Evolutionary conservation across 2,329 filamentous ascomycete species (phyloP).

Genomic region (Coniochaeta hoffmannii): DNA sequence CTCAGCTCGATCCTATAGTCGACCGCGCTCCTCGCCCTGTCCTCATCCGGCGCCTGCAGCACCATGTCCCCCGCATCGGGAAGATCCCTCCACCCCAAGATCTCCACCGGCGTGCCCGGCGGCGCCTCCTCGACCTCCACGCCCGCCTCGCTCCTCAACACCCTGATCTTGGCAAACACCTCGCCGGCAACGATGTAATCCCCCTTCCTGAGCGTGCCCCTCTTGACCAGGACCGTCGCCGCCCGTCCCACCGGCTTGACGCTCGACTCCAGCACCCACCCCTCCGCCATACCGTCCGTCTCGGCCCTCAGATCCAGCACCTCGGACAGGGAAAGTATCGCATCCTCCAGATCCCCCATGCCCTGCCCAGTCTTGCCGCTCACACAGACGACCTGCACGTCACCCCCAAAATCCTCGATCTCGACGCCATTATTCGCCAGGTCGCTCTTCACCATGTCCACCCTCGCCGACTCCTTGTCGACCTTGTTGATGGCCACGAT

Average conservation of each 20-base stretch:
- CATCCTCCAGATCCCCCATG: slow-evolving; percentile 89
- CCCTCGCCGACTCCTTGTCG: slow-evolving; percentile 75
- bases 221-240: slow-evolving; percentile 81
- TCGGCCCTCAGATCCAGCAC: slow-evolving; percentile 87
- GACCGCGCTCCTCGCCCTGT: slow-evolving; percentile 69
- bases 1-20: slow-evolving; percentile 66
- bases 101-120: slow-evolving; percentile 84
- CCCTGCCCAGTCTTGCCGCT: slow-evolving; percentile 91
- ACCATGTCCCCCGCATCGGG: slow-evolving; percentile 83
- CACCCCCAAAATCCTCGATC: slow-evolving; percentile 90
- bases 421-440: slow-evolving; percentile 77
- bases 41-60: slow-evolving; percentile 73
- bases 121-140: slow-evolving; percentile 62
- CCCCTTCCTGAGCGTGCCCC: slow-evolving; percentile 75
- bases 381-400: slow-evolving; percentile 85
- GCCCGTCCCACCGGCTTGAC: slow-evolving; percentile 79
- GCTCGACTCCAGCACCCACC: slow-evolving; percentile 88
- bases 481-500: slow-evolving; percentile 98
- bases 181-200: slow-evolving; percentile 82
- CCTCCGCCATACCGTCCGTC: slow-evolving; percentile 68
- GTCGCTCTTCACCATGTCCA: slow-evolving; percentile 82
- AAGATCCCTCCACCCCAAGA: slow-evolving; percentile 85
- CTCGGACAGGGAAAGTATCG: slow-evolving; percentile 76
- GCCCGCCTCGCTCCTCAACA: slow-evolving; percentile 79
- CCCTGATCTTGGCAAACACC: slow-evolving; percentile 81